A percentile compares a stretch with the other conserved stretches of the same genome.
These are phyloP conservation scores for Solanum aculeatissimum DNA, from an alignment of 305 asterid genomes.

Conservation along the genomic window DNA sequence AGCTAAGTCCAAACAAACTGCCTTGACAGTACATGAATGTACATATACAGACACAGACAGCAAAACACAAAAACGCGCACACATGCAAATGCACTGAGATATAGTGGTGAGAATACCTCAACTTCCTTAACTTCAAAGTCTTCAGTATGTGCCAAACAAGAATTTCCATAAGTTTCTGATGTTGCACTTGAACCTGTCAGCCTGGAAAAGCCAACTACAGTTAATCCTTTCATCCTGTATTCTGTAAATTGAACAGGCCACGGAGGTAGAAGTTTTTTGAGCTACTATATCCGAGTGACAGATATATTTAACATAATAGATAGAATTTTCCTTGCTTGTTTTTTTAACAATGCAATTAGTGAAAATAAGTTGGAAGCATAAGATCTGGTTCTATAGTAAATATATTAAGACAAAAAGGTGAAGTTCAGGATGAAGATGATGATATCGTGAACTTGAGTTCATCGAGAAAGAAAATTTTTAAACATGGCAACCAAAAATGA, in stretches of 20 bases:
- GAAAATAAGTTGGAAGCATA: not conserved
- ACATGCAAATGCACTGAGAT: not conserved
- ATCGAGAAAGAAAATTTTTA: not conserved
- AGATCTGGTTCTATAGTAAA: not conserved
- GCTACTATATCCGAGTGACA: not conserved
- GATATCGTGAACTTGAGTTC: not conserved
- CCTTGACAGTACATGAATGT: not conserved
- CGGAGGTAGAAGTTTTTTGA: not conserved
- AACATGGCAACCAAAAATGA: not conserved
- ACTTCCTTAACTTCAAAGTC: constrained; percentile 77
- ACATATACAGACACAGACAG: not conserved
- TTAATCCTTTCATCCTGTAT: not conserved
- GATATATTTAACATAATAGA: not conserved
- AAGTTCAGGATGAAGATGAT: not conserved
- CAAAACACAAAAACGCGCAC: not conserved
- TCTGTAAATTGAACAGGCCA: not conserved
- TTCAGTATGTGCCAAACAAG: constrained; percentile 56
- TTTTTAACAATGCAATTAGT: not conserved
- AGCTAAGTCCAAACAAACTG: not conserved
- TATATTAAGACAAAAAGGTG: not conserved
- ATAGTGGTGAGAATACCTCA: constrained; percentile 45
- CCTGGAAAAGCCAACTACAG: constrained; percentile 19
- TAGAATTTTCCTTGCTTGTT: not conserved
- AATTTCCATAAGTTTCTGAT: constrained; percentile 83
- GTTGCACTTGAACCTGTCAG: constrained; percentile 78